Evolutionary conservation across 108 stramenopile species (phyloP), one percentile per base, ranked within the genome.

Genomic region (Skeletonema marinoi): DNA sequence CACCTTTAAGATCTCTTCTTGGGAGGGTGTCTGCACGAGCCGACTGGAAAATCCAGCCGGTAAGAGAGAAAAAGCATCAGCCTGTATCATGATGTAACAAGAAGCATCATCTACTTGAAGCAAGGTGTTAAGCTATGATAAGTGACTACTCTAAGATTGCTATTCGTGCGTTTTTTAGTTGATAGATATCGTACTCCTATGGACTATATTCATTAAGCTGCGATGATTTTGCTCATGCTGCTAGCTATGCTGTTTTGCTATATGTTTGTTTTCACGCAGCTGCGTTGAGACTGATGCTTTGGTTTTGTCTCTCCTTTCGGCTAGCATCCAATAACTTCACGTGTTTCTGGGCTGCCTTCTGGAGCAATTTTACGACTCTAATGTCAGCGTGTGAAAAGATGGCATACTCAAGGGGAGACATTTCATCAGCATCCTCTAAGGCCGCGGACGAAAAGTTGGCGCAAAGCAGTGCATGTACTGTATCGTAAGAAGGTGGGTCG

Each of bases 1-100:
- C 88, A 21, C 88, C 90, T 0, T 81, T 86, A 39, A 78, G 90
- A 32, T 93, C 85, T 12, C 90, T 93, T 90, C 87, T 93, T 56
- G 93, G 93, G 60, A 76, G 90, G 36, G 93, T 93, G 0, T 79
- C 82, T 42, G 87, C 85, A 66, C 65, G 93, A 38, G 88, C 90
- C 17, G 87, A 86, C 13, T 93, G 93, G 93, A 78, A 81, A 30
- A 77, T 92, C 30, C 76, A 74, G 46, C 66, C 42, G 50, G 38
- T 60, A 41, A 60, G 32, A 36, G 32, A 46, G 71, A 42, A 29
- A 29, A 31, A 11, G 68, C 10, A 54, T 56, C 9, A 56, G n/a
- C 44, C 44, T 46, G 42, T 14, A 41, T 11, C 11, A 12, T 3
- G 11, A n/a, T n/a, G 44, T 16, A 46, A 46, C 16, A 14, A 46